Evolutionary conservation across 768 basidiomycete genomes (phyloP), one percentile per base, ranked within the genome.

Genomic region (button mushroom (Agaricus bisporus)): DNA sequence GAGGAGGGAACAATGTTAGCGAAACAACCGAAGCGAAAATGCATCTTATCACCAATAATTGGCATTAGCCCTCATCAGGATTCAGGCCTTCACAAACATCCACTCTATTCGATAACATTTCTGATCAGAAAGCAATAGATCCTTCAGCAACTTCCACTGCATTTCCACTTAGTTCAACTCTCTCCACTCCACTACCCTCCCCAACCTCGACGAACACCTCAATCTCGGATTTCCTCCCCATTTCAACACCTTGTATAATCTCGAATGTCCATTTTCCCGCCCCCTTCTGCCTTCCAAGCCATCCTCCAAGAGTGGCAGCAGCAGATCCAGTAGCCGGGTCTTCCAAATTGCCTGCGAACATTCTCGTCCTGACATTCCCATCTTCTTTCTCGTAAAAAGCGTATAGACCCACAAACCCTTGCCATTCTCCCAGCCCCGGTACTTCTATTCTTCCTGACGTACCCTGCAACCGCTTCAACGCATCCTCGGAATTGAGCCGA

Each of bases 281-380:
- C 1, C 73, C 73, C 22, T 66, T 70, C 42, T 61, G 63, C 54
- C 59, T 61, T 6, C 64, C 74, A 29, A 77, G 61, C 64, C 67
- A 75, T 35, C 73, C 74, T 7, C 61, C 68, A 11, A 78, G 64
- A 29, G 75, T 72, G 29, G 71, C 71, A 10, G 74, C 74, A 8
- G 75, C 76, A 0, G 73, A 73, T 1, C 76, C 75, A 22, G 75
- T 77, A 4, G 74, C 76, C 2, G 75, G 73, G 55, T 78, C 75
- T 54, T 78, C 75, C 11, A 71, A 37, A 7, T 62, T 43, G 3
- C 66, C 73, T 43, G 64, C 66, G 46, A 77, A 72, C 73, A 77
- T 73, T 36, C 76, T 66, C 8, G 73, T 70, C 41, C 70, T 66
- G 3, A 76, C 58, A 0, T 64, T 56, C 1, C 70, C 70, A 56